Evolutionary conservation across 352 stramenopile species (phyloP), one percentile per base, ranked within the genome.

Genomic region (Phytophthora citricola): DNA sequence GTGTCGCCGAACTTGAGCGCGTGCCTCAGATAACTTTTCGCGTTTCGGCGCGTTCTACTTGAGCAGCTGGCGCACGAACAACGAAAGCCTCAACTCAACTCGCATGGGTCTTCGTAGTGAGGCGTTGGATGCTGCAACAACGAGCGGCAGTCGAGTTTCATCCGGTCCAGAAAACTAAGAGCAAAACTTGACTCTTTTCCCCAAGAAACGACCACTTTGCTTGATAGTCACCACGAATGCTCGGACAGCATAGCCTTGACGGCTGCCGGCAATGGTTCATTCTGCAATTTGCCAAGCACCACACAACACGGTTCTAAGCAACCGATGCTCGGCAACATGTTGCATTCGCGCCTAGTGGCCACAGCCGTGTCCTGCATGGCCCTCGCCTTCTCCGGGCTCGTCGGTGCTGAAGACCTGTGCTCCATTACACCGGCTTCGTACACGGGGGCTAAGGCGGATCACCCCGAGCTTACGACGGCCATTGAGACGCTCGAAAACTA

Each of bases 401-500:
- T 22, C 24, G 27, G 15, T 3, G 66, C 66, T 20, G 62, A 79
- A 55, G 70, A 73, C 26, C 27, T 79, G 27, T 79, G 72, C 57
- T 80, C 72, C 3, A 68, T 77, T 24, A 7, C 47, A 4, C 72
- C 68, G 15, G 55, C 38, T 11, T 72, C 63, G 26, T 80, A 77
- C 54, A 50, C 46, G n/a, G 32, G 51, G 26, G 77, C 78, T 24
- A 79, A 78, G 52, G 69, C 26, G 2, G 52, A 65, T 31, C 73
- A 89, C 22, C 70, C 77, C 9, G 31, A 76, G 12, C 34, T 81
- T 17, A 52, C 58, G 17, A 64, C 39, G 5, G 79, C 80, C 11
- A 31, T 89, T 24, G 43, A 74, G 31, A 63, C 66, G 5, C 48
- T 87, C 2, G 63, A 76, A 44, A 60, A 77, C 20, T 54, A 83